These are phyloP conservation scores for Dipodascopsis uninucleata DNA, from an alignment of 805 yeast genomes.

Conservation along the genomic window DNA sequence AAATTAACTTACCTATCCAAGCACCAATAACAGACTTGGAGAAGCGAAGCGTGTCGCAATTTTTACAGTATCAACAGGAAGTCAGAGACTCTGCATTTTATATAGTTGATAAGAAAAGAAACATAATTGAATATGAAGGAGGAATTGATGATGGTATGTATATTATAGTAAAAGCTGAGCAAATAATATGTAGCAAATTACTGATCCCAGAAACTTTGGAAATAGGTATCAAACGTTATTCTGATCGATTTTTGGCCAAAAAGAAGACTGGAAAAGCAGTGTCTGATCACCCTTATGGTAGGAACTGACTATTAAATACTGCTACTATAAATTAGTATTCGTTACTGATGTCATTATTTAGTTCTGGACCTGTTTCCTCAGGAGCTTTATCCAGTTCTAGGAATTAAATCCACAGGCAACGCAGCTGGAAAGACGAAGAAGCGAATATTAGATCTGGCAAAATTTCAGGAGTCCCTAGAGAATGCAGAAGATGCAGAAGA, in stretches of 20 bases:
- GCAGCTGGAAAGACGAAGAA: conserved; percentile 7
- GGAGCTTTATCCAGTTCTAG: conserved; percentile 25
- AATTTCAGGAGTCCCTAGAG: conserved; percentile 7
- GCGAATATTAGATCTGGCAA: conserved; percentile 16
- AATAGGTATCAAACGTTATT: conserved; percentile 28
- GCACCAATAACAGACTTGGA: conserved; percentile 24
- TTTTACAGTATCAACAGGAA: conserved; percentile 25
- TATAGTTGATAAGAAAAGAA: conserved; percentile 19
- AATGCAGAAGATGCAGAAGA: conserved; percentile 15
- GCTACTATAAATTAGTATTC: not conserved
- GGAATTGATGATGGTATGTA: conserved; percentile 23
- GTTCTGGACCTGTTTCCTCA: conserved; percentile 25
- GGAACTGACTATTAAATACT: conserved; percentile 3
- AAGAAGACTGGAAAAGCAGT: conserved; percentile 21
- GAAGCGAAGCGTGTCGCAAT: conserved; percentile 16
- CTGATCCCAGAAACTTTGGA: too few species aligned
- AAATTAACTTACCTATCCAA: conserved; percentile 18
- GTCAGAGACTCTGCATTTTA: conserved; percentile 28
- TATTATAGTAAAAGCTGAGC: too few species aligned
- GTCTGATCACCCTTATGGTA: conserved; percentile 28
- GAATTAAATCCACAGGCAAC: conserved; percentile 6
- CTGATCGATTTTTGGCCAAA: conserved; percentile 25
- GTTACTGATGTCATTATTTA: conserved; percentile 1
- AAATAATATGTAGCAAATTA: too few species aligned
- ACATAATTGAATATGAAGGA: conserved; percentile 23